Evolutionary conservation across 176 grass and related monocot species (phyloP).

Genomic region (Zizania latifolia): DNA sequence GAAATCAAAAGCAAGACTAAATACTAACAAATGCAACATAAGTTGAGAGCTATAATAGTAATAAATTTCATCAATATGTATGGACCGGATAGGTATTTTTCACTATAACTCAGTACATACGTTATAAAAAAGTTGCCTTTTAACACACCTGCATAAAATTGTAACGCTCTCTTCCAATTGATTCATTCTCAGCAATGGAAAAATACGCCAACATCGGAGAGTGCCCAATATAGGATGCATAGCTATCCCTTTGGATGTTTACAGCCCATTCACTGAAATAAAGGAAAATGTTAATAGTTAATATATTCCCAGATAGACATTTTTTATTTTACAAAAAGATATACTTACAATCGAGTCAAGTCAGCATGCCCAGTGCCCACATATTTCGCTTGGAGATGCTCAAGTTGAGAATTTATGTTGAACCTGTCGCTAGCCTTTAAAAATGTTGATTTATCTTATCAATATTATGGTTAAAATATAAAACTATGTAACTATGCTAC

Average conservation of each 20-base stretch:
- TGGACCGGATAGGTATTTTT: background rate
- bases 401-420: constrained; percentile 97
- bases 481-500: background rate
- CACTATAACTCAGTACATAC: background rate
- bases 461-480: background rate
- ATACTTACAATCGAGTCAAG: constrained; percentile 76
- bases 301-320: background rate
- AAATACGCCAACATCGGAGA: constrained; percentile 86
- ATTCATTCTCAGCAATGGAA: constrained; percentile 85
- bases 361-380: constrained; percentile 95
- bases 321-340: background rate
- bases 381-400: constrained; percentile 98
- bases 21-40: background rate
- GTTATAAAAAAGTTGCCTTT: constrained; percentile 4
- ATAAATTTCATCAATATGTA: background rate
- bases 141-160: constrained; percentile 83
- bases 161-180: constrained; percentile 83
- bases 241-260: constrained; percentile 87
- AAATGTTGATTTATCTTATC: constrained; percentile 20
- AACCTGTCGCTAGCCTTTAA: constrained; percentile 90
- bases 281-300: background rate
- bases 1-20: background rate
- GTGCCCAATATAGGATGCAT: constrained; percentile 89
- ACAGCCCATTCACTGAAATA: constrained; percentile 95
- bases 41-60: background rate